These are phyloP conservation scores for Lathyrus tuberosus DNA, from an alignment of 306 rosid species.

Conservation along the genomic window DNA sequence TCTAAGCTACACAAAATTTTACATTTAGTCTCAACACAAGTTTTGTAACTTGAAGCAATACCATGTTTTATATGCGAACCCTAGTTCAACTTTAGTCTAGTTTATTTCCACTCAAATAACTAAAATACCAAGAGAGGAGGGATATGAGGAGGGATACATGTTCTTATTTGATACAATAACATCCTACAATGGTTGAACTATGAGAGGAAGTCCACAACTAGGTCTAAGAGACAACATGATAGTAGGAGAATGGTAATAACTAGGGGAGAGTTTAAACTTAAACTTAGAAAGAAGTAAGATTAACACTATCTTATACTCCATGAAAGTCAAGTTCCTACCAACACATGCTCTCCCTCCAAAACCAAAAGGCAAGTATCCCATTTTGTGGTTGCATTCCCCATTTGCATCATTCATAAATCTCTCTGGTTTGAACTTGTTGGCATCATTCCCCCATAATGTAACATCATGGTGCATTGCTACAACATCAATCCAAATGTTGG, in stretches of 20 bases:
- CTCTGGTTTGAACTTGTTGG: constrained; percentile 70
- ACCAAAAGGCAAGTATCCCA: constrained; percentile 92
- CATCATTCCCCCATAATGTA: constrained; percentile 71
- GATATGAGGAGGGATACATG: too few species aligned
- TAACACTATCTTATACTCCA: constrained; percentile 82
- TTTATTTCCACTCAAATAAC: too few species aligned
- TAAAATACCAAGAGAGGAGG: too few species aligned
- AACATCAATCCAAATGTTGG: constrained; percentile 85
- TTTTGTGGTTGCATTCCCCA: constrained; percentile 81
- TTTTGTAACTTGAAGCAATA: too few species aligned
- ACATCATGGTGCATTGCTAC: constrained; percentile 85
- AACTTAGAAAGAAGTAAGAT: constrained; percentile 68
- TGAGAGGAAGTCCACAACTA: constrained; percentile 61
- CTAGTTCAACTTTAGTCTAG: too few species aligned
- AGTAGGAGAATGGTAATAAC: constrained; percentile 66
- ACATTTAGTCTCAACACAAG: too few species aligned
- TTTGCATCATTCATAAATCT: constrained; percentile 60
- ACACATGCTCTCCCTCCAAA: constrained; percentile 90
- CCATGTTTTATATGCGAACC: too few species aligned
- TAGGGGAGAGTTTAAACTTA: constrained; percentile 59
- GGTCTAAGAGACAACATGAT: constrained; percentile 76
- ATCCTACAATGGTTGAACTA: constrained; percentile 45
- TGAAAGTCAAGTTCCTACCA: constrained; percentile 71
- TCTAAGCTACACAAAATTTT: too few species aligned
- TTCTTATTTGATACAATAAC: not conserved